Evolutionary conservation across 2,329 filamentous ascomycete genomes (phyloP), one percentile per base, ranked within the genome.

Genomic region (Onygena corvina): DNA sequence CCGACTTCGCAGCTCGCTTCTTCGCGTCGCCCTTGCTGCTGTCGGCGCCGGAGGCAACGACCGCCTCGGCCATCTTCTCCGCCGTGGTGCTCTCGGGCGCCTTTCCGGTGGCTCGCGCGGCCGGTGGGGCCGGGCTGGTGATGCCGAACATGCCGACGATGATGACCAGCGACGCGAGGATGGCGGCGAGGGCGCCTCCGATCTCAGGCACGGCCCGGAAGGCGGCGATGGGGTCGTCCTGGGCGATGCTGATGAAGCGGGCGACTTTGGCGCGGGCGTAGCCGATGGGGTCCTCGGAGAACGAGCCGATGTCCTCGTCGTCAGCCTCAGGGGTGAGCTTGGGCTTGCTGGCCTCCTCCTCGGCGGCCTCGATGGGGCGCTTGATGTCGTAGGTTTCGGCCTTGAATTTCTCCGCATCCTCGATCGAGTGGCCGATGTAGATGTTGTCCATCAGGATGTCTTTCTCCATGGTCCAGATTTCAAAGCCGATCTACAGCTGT

Each of bases 381-480:
- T 98, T 98, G 72, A 87, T 71, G 64, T 86, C 83, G 69, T 89
- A 98, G 49, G 87, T 86, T 77, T 94, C 86, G 57, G 84, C 77
- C 61, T 87, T 84, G 64, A 98, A 76, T 73, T 89, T 84, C 69
- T 84, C 81, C 54, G 92, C 92, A 59, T 98, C 92, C 64, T 87
- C 87, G 59, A 92, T 68, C 16, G 90, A 96, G 81, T 98, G 92
- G 56, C 92, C 92, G 67, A 98, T 88, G 80, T 96, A 98, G 76
- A 98, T 93, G 82, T 98, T 98, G 80, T 96, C 87, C 63, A 98
- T 96, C 62, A 95, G 83, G 61, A 98, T 96, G 66, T 95, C 85
- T 68, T 82, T 94, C 74, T 95, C 90, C 92, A 98, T 98, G 62
- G 92, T 96, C 92, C 92, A 98, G 73, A 98, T 90, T 72, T 98